Evolutionary conservation across 2,329 filamentous ascomycete genomes (phyloP).

Genomic region (Ophiosphaerella korrae): DNA sequence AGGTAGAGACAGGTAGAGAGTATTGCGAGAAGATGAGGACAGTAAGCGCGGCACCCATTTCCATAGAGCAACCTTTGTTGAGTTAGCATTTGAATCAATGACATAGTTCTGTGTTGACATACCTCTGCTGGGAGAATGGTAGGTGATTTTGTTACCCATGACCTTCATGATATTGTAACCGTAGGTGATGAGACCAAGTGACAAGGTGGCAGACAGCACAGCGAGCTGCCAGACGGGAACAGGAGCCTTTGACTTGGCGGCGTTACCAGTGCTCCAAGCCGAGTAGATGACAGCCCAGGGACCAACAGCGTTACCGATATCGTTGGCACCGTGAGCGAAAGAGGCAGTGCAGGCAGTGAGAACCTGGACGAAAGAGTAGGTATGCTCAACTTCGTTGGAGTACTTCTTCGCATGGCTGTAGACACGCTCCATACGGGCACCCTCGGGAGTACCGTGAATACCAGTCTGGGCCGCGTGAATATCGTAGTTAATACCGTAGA

Average conservation of each 20-base stretch:
- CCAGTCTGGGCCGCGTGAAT: conserved; percentile 78
- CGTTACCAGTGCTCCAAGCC: conserved; percentile 62
- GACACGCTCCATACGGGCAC: conserved; percentile 70
- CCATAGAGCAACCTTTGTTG: conserved; percentile 67
- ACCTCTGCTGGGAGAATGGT: conserved; percentile 63
- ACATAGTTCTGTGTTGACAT: conserved; percentile 1
- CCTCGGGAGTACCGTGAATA: conserved; percentile 73
- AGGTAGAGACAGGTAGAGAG: conserved; percentile 73
- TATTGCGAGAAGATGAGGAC: conserved; percentile 77
- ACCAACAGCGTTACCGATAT: conserved; percentile 52
- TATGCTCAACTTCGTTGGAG: conserved; percentile 46
- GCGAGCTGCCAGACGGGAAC: conserved; percentile 80
- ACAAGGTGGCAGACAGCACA: conserved; percentile 68
- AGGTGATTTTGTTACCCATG: conserved; percentile 82
- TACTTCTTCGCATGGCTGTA: conserved; percentile 57
- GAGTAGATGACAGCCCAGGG: conserved; percentile 47
- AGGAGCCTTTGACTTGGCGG: conserved; percentile 64
- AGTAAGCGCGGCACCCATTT: conserved; percentile 78
- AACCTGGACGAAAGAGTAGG: conserved; percentile 58
- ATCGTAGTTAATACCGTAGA: conserved; percentile 82
- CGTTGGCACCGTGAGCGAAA: conserved; percentile 72
- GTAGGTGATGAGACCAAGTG: conserved; percentile 70
- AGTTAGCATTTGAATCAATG: conserved; percentile 10
- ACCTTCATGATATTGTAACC: conserved; percentile 88
- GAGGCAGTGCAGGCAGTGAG: conserved; percentile 51